Base-by-base conservation (phyloP, 176 grass and related monocot genomes). In the Avena atlantica region DNA sequence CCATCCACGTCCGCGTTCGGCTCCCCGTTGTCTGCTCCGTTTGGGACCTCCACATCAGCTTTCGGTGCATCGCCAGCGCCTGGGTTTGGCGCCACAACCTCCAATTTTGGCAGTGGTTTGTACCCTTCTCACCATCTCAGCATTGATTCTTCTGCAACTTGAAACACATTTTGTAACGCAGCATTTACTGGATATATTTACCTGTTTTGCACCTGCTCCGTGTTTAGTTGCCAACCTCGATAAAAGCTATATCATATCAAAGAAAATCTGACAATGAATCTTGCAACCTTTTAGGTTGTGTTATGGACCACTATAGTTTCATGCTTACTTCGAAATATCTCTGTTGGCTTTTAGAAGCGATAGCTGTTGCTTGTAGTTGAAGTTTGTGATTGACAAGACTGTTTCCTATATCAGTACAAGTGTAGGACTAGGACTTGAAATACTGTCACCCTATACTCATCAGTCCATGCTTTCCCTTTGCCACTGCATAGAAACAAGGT, bases 1-100 rank as follows among this genome's bases (percentile, higher is more conserved):
- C 82, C 90, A 61, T 74, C 93, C 4, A 72, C 95, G 59, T 84
- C 85, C 1, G 81, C 88, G 11, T 94, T 97, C 74, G 88, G 92
- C 10, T 76, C 81, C 10, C 78, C 84, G 2, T 94, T 78, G 5
- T 29, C 88, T n/a, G 70, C 78, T 63, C 78, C 71, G 8, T 90
- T 90, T 21, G 88, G 88, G 62, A 71, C 62, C 79, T 84, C 88
- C 16, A 64, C 79, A 0, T 72, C 88, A 45, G 88, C 88, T 40
- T 90, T 90, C 1, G 79, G 88, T 86, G 27, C 78, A 72, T 86
- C 84, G 12, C 62, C 88, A 24, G 5, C 78, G 20, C 88, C 84
- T 27, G 86, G 82, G 52, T 90, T 94, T 83, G 85, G 90, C 11
- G 70, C 78, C 10, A 50, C 93, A 20, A 93, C 91, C 71, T 93